Conservation (phyloP, 1,284 basidiomycete species). For the Ceratobasidium sp. region DNA sequence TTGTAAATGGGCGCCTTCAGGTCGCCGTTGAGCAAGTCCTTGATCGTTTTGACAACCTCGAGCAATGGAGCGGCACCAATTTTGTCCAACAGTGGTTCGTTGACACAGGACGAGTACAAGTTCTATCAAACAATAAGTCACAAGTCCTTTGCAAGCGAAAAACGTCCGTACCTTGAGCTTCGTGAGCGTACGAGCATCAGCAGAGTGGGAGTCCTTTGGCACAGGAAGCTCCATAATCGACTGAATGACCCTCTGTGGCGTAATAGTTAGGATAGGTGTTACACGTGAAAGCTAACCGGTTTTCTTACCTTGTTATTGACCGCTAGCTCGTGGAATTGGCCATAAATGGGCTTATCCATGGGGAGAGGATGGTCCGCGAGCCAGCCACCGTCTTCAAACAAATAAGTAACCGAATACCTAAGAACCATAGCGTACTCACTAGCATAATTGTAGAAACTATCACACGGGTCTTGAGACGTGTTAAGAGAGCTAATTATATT, state of each 20-base stretch:
- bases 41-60: conserved; percentile 69
- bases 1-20: conserved; percentile 51
- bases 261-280: conserved; percentile 62
- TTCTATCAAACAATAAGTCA: conserved; percentile 53
- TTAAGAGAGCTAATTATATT: conserved; percentile 87
- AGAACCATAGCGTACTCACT: conserved; percentile 66
- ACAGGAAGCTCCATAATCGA: conserved; percentile 65
- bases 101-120: conserved; percentile 87
- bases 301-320: conserved; percentile 57
- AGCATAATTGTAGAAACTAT: conserved; percentile 94
- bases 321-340: conserved; percentile 59
- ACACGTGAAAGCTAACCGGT: conserved; percentile 52
- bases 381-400: conserved; percentile 77
- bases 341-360: conserved; percentile 79
- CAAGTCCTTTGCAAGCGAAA: not conserved
- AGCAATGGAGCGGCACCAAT: conserved; percentile 74
- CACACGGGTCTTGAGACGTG: conserved; percentile 88
- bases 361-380: conserved; percentile 83
- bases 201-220: conserved; percentile 49
- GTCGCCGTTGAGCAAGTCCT: conserved; percentile 69
- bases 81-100: conserved; percentile 75
- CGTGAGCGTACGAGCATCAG: conserved; percentile 76
- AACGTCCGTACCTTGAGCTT: conserved; percentile 71
- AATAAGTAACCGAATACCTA: not conserved
- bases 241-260: conserved; percentile 72